Conservation (phyloP, 2,329 filamentous ascomycete species). For the Parascedosporium putredinis region DNA sequence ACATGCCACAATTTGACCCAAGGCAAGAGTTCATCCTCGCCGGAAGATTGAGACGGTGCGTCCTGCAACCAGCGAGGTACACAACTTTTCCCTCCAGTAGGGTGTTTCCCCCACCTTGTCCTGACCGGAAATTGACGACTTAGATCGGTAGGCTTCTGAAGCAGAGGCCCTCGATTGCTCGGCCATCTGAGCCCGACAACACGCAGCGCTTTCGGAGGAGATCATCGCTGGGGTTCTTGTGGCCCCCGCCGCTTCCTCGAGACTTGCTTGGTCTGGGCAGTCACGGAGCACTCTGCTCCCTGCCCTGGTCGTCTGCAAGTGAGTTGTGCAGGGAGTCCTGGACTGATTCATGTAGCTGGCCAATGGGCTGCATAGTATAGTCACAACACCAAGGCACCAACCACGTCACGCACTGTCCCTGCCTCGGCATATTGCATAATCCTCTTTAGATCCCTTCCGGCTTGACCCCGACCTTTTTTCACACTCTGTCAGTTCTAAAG, state of each 20-base stretch:
- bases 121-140: background rate
- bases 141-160: too few species aligned
- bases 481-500: too few species aligned
- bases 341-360: background rate
- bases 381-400: constrained; percentile 1
- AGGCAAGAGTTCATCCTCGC: too few species aligned
- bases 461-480: too few species aligned
- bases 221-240: background rate
- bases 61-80: background rate
- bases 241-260: too few species aligned
- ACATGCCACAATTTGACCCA: too few species aligned
- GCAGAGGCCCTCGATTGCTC: too few species aligned
- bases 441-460: constrained; percentile 5
- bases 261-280: background rate
- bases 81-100: background rate
- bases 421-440: constrained; percentile 7
- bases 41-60: background rate
- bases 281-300: background rate
- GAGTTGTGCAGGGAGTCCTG: constrained; percentile 1
- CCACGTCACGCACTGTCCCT: constrained; percentile 7
- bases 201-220: too few species aligned
- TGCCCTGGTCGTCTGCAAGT: background rate
- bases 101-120: background rate
- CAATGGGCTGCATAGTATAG: background rate
- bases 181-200: background rate